Conservation (phyloP, 306 rosid species). For the Luffa aegyptiaca region DNA sequence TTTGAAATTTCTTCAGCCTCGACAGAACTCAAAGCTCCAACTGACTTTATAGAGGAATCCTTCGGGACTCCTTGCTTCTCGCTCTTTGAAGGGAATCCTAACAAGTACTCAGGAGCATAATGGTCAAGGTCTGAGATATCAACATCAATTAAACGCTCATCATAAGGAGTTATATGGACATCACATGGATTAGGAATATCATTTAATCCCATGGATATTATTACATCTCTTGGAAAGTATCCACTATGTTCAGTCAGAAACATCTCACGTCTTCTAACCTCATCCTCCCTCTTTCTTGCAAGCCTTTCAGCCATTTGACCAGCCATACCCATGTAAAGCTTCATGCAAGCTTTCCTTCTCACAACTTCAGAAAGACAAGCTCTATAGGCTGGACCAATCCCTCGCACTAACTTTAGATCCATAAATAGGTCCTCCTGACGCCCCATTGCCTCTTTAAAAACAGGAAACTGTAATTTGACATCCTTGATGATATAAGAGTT, state of each 20-base stretch:
- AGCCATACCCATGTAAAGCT: conserved; percentile 99
- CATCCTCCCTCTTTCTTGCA: conserved; percentile 78
- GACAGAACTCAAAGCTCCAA: conserved; percentile 43
- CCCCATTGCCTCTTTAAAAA: conserved; percentile 87
- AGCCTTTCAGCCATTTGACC: conserved; percentile 94
- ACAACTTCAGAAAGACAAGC: conserved; percentile 95
- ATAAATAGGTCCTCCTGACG: conserved; percentile 74
- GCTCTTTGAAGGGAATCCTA: conserved; percentile 44
- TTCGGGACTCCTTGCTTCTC: conserved; percentile 50
- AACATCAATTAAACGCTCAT: conserved; percentile 64
- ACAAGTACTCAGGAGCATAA: conserved; percentile 79
- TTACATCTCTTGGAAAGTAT: conserved; percentile 73
- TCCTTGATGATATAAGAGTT: conserved; percentile 77
- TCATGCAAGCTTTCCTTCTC: conserved; percentile 87
- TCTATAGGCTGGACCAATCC: conserved; percentile 83
- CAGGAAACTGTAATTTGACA: conserved; percentile 89
- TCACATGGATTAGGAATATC: conserved; percentile 85
- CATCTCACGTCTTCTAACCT: conserved; percentile 64
- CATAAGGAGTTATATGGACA: conserved; percentile 91
- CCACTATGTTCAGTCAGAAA: conserved; percentile 54
- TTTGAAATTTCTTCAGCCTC: conserved; percentile 42
- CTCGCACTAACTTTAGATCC: conserved; percentile 70
- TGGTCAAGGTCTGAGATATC: conserved; percentile 78
- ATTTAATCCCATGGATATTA: conserved; percentile 77
- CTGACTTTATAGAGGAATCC: conserved; percentile 43